Evolutionary conservation across 352 stramenopile species (phyloP).

Genomic region (Phytophthora fragariaefolia): DNA sequence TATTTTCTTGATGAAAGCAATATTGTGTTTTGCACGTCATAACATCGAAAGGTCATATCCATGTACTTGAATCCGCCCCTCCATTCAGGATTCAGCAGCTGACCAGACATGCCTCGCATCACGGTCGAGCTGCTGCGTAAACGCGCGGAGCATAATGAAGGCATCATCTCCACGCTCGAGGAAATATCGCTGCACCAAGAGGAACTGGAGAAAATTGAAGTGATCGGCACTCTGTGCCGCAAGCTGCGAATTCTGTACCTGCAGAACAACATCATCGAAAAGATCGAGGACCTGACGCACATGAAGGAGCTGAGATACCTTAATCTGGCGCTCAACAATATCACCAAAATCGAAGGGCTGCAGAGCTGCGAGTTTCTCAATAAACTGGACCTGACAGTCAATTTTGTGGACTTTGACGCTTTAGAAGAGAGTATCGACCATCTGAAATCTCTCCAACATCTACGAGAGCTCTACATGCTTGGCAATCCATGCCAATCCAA

Average conservation of each 20-base stretch:
- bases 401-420: slow-evolving; percentile 94
- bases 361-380: slow-evolving; percentile 89
- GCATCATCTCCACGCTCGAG: slow-evolving; percentile 92
- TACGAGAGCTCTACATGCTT: slow-evolving; percentile 95
- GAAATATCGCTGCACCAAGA: slow-evolving; percentile 94
- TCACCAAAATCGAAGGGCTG: slow-evolving; percentile 89
- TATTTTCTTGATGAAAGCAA: no score
- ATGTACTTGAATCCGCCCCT: neutral
- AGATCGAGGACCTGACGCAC: slow-evolving; percentile 93
- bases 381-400: slow-evolving; percentile 95
- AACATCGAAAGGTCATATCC: neutral
- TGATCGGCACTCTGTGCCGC: slow-evolving; percentile 90
- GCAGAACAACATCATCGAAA: slow-evolving; percentile 97
- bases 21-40: no score
- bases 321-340: slow-evolving; percentile 96
- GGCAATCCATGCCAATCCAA: slow-evolving; percentile 91
- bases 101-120: slow-evolving; percentile 65
- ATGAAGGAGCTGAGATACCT: slow-evolving; percentile 96
- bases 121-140: slow-evolving; percentile 86
- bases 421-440: slow-evolving; percentile 90
- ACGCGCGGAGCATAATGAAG: slow-evolving; percentile 95
- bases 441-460: slow-evolving; percentile 71
- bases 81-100: neutral
- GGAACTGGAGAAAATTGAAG: slow-evolving; percentile 93
- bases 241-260: slow-evolving; percentile 95